These are phyloP conservation scores for Anisodus acutangulus DNA, from an alignment of 257 asterid species.

Conservation along the genomic window DNA sequence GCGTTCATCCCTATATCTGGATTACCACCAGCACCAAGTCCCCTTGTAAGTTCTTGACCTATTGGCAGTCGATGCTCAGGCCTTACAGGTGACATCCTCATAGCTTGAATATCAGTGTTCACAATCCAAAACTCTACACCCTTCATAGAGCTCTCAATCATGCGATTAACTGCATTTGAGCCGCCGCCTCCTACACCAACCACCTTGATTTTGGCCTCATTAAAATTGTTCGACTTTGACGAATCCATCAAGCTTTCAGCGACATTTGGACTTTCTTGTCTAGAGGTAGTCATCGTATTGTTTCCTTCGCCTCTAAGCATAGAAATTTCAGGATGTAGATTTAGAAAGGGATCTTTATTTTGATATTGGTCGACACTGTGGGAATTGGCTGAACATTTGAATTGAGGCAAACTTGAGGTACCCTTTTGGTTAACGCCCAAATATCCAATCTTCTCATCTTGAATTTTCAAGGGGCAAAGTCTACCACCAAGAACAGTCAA, in stretches of 20 bases:
- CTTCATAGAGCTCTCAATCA: conserved; percentile 86
- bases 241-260: conserved; percentile 61
- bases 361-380: conserved; percentile 59
- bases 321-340: conserved; percentile 82
- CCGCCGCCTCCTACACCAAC: conserved; percentile 99
- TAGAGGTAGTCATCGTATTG: conserved; percentile 46
- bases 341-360: conserved; percentile 71
- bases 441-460: conserved; percentile 53
- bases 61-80: conserved; percentile 79
- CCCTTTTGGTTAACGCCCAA: conserved; percentile 44
- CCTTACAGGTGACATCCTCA: conserved; percentile 81
- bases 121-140: conserved; percentile 99
- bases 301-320: conserved; percentile 79
- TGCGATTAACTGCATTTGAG: conserved; percentile 94
- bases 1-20: conserved; percentile 94
- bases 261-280: conserved; percentile 59
- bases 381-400: conserved; percentile 70
- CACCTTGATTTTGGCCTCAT: conserved; percentile 92
- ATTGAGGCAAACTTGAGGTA: conserved; percentile 41
- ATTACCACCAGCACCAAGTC: conserved; percentile 99
- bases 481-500: conserved; percentile 57
- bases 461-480: conserved; percentile 54
- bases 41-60: conserved; percentile 89
- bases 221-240: conserved; percentile 51
- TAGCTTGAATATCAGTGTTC: conserved; percentile 91